phyloP scores from a whole-genome alignment of 192 early-diverging fungal species.

The Endogone sp. region DNA sequence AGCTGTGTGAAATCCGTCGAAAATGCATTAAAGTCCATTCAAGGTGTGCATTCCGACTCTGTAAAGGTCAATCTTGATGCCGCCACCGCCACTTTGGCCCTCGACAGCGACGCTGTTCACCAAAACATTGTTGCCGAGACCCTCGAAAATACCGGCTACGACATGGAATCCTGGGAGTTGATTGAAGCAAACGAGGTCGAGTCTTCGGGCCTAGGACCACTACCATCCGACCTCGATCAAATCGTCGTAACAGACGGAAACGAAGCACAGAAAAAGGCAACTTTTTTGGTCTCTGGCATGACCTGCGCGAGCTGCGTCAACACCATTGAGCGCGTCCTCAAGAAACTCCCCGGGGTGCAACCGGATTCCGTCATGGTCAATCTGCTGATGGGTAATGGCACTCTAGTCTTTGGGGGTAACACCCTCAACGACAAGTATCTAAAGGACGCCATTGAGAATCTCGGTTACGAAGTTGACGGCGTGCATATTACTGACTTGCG shows the following conservation, averaged over 20 bases:
- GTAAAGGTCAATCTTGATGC: neutral
- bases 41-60: conserved; percentile 7
- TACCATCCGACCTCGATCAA: conserved; percentile 25
- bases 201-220: conserved; percentile 10
- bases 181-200: conserved; percentile 2
- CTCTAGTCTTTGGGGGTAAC: conserved; percentile 39
- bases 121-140: conserved; percentile 14
- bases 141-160: neutral
- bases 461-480: conserved; percentile 65
- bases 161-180: neutral
- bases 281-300: conserved; percentile 63
- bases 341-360: conserved; percentile 39
- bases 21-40: conserved; percentile 32
- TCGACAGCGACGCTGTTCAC: neutral
- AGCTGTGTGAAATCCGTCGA: conserved; percentile 77
- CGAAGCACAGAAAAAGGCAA: neutral
- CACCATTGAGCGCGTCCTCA: conserved; percentile 58
- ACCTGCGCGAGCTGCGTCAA: conserved; percentile 84
- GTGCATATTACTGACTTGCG: neutral
- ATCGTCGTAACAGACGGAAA: conserved; percentile 1
- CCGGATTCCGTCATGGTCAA: conserved; percentile 55
- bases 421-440: conserved; percentile 32
- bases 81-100: conserved; percentile 1
- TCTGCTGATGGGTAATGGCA: conserved; percentile 60
- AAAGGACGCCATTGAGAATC: conserved; percentile 55